Base-by-base conservation (phyloP, 352 stramenopile genomes). In the Sclerospora graminicola region DNA sequence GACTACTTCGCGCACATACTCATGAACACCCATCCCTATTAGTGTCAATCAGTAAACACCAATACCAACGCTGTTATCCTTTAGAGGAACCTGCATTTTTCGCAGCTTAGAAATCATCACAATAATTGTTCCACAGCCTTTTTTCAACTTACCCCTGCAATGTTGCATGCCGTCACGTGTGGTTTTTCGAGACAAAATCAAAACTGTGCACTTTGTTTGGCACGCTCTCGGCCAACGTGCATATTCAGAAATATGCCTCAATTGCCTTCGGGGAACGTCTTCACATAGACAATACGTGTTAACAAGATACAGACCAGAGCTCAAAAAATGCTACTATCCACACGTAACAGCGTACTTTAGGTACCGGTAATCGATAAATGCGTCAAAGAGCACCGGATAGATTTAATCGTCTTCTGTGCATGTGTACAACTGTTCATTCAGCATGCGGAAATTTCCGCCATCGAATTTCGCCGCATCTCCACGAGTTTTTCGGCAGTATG, bases 351-450 rank as follows among this genome's bases (percentile, higher is more conserved):
- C 66, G 34, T 48, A 88, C 76, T 89, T 91, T 64, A 98, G 69
- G 59, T n/a, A n/a, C n/a, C n/a, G n/a, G n/a, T 88, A 96, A 32
- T 89, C 68, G 42, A 98, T 97, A 52, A 99, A 98, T 5, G 90
- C 82, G 61, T 98, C 83, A 54, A 98, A 99, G 45, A 99, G 79
- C 40, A 94, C 76, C 7, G 95, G 96, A 51, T 98, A 80, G 21
- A 66, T 42, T 51, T 93, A 83, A 64, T 79, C 54, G 8, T 71
- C 44, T 14, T 95, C 96, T n/a, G 87, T 89, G 19, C 65, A 96
- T 5, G 94, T 98, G 68, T 99, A 99, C 11, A 99, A 60, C 57
- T 97, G 84, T 66, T 99, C 96, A 56, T 99, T 99, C 8, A 99
- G 78, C 74, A 96, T 97, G 44, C 96, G 88, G 69, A 99, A 99